Evolutionary conservation across 345 rosid species (phyloP).

Genomic region (Bretschneidera sinensis): DNA sequence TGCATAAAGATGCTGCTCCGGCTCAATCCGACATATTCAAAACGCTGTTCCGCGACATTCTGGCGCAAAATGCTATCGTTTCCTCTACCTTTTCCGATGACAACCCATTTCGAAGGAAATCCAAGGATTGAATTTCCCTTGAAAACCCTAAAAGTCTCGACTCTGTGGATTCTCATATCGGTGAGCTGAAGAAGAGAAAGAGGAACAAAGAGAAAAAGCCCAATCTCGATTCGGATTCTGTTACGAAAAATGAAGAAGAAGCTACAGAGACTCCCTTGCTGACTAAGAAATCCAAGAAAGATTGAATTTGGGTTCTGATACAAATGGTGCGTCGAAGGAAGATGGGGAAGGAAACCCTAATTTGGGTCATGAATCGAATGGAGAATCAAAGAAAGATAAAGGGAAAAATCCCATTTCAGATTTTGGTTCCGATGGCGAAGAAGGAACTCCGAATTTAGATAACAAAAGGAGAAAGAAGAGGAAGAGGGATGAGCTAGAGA

Average conservation of each 20-base stretch:
- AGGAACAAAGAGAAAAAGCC: constrained; percentile 16
- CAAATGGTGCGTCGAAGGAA: constrained; percentile 4
- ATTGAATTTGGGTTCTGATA: constrained; percentile 6
- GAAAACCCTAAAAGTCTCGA: constrained; percentile 5
- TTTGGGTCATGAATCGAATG: neutral
- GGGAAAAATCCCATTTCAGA: constrained; percentile 5
- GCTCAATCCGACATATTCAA: constrained; percentile 36
- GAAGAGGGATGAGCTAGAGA: constrained; percentile 91
- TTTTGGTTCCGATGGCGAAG: constrained; percentile 5
- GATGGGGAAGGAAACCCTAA: constrained; percentile 1
- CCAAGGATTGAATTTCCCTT: constrained; percentile 18
- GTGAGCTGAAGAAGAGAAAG: constrained; percentile 17
- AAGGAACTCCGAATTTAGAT: constrained; percentile 14
- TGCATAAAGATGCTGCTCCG: constrained; percentile 6
- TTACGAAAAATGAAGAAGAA: constrained; percentile 18
- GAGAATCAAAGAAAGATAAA: neutral
- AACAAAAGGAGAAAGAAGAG: constrained; percentile 60
- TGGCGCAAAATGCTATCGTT: constrained; percentile 19
- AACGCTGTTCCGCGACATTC: constrained; percentile 33
- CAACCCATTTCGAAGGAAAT: constrained; percentile 83
- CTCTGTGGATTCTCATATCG: constrained; percentile 7
- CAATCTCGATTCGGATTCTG: neutral
- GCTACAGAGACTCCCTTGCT: constrained; percentile 9
- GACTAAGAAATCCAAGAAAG: constrained; percentile 35
- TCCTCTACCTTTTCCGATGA: constrained; percentile 62